A percentile compares a stretch with the other conserved stretches of the same genome.
These are phyloP conservation scores for Sechiopsis laciniata DNA, from an alignment of 306 rosid genomes.

Conservation along the genomic window DNA sequence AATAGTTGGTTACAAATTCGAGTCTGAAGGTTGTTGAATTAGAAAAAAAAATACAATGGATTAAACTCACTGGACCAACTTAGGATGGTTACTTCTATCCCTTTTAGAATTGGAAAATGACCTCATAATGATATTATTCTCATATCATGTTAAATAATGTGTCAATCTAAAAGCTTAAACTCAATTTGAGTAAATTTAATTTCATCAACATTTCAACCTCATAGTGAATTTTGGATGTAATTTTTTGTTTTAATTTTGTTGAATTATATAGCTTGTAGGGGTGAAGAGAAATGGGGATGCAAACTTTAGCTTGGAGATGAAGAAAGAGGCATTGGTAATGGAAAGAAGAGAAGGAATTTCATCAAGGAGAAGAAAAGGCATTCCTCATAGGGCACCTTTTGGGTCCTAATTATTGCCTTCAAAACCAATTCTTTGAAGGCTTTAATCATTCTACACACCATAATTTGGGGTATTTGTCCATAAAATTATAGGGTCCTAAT, in stretches of 20 bases:
- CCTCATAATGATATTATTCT: too few relatives aligned
- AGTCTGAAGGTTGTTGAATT: too few relatives aligned
- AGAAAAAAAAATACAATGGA: too few relatives aligned
- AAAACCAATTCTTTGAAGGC: slow-evolving; percentile 20
- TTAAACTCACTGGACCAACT: too few relatives aligned
- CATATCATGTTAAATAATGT: too few relatives aligned
- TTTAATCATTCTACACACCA: slow-evolving; percentile 20
- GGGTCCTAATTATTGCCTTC: slow-evolving; percentile 39
- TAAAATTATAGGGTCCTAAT: slow-evolving; percentile 32
- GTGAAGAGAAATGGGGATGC: slow-evolving; percentile 77
- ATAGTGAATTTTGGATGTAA: background rate
- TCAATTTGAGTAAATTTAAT: too few relatives aligned
- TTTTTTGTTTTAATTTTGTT: background rate
- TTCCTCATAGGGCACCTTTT: slow-evolving; percentile 93
- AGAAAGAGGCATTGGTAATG: slow-evolving; percentile 38
- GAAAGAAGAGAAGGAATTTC: slow-evolving; percentile 33
- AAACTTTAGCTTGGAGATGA: slow-evolving; percentile 52
- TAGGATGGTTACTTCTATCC: too few relatives aligned
- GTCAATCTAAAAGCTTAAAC: too few relatives aligned
- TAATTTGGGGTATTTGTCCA: slow-evolving; percentile 31
- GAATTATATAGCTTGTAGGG: slow-evolving; percentile 51
- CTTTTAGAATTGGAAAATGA: too few relatives aligned
- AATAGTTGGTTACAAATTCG: too few relatives aligned
- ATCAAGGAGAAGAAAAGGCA: slow-evolving; percentile 85
- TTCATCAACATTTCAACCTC: too few relatives aligned